Evolutionary conservation across 1,139 yeast species (phyloP).

Genomic region (Saccharomyces uvarum): DNA sequence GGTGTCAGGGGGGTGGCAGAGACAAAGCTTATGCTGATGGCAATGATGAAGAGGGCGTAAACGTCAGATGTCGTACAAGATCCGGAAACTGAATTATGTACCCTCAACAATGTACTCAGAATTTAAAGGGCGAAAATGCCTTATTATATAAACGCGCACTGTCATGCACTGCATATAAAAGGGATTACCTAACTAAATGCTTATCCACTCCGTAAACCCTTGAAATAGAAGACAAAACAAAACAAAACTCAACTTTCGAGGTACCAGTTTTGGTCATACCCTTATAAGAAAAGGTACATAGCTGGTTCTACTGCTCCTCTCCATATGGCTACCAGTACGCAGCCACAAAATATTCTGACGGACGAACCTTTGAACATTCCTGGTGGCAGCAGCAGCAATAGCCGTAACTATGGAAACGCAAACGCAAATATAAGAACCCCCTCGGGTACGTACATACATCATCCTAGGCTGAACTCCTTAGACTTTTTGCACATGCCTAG

Average conservation of each 20-base stretch:
- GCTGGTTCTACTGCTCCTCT: not conserved
- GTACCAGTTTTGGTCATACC: not conserved
- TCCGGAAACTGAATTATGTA: not conserved
- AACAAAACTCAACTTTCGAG: not conserved
- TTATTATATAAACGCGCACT: not conserved
- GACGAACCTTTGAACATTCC: not conserved
- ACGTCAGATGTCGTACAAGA: not conserved
- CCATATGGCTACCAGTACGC: not conserved
- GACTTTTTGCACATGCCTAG: constrained; percentile 23
- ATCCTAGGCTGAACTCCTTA: constrained; percentile 14
- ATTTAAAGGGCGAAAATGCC: not conserved
- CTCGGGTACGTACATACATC: not conserved
- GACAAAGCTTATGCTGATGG: constrained; percentile 1
- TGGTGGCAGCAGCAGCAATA: not conserved
- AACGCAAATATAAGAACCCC: not conserved
- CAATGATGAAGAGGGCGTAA: not conserved
- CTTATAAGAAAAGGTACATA: not conserved
- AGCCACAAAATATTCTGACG: not conserved
- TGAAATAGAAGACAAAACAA: not conserved
- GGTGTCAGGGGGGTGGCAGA: not conserved
- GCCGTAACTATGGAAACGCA: constrained; percentile 4
- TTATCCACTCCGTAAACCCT: not conserved
- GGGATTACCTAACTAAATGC: not conserved
- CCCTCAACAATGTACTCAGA: not conserved
- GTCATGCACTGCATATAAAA: not conserved